phyloP scores from a whole-genome alignment of 2,329 filamentous ascomycete genomes.

The Aspergillus melleus region DNA sequence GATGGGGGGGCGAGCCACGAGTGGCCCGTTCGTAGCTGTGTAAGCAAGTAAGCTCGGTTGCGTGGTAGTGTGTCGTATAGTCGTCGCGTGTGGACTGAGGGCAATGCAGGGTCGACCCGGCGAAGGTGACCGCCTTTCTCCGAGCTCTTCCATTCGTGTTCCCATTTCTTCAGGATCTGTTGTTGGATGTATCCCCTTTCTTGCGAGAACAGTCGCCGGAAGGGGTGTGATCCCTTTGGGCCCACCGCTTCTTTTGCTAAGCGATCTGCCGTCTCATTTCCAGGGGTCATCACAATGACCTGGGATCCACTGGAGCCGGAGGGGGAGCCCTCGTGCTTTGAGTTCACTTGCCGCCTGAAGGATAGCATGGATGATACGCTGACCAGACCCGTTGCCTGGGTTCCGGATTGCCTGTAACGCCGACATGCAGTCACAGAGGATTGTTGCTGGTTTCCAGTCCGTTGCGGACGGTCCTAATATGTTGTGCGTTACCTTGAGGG shows the following conservation, averaged over 20 bases:
- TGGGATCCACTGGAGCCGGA: constrained; percentile 14
- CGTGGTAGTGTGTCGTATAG: constrained; percentile 12
- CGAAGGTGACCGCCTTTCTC: constrained; percentile 12
- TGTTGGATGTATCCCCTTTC: constrained; percentile 8
- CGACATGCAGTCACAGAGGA: constrained; percentile 20
- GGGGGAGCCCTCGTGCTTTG: constrained; percentile 4
- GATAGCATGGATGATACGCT: constrained; percentile 20
- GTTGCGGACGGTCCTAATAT: background rate
- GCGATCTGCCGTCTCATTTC: constrained; percentile 2
- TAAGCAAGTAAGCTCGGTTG: constrained; percentile 20
- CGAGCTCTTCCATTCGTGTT: constrained; percentile 12
- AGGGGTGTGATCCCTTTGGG: constrained; percentile 4
- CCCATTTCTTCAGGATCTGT: constrained; percentile 11
- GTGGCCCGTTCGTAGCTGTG: constrained; percentile 23
- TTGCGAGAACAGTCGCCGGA: constrained; percentile 9
- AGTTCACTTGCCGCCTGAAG: constrained; percentile 14
- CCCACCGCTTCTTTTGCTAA: constrained; percentile 1
- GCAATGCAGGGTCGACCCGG: constrained; percentile 10
- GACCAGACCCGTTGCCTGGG: constrained; percentile 16
- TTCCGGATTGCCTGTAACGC: constrained; percentile 18
- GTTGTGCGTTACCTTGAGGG: background rate
- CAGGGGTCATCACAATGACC: constrained; percentile 4
- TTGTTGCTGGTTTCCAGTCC: constrained; percentile 9
- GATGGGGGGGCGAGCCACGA: constrained; percentile 22
- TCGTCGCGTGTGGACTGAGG: constrained; percentile 3